These are phyloP conservation scores for Piedraia hortae DNA, from an alignment of 2,329 filamentous ascomycete species.

Conservation along the genomic window DNA sequence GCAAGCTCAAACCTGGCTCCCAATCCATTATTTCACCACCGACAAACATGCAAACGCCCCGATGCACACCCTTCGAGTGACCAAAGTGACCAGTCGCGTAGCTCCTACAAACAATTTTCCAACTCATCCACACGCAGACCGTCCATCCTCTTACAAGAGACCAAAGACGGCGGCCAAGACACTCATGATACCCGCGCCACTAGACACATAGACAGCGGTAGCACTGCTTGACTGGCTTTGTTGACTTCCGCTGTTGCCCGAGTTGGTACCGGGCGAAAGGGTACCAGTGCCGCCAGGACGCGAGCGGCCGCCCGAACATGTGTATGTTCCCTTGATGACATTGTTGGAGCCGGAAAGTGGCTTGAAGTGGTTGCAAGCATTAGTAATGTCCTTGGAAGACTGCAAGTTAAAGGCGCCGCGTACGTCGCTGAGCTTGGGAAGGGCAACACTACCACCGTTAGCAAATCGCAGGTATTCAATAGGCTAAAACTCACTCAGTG, in stretches of 20 bases:
- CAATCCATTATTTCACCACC: no score
- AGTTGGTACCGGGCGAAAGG: slow-evolving; percentile 5
- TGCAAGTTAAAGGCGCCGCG: slow-evolving; percentile 24
- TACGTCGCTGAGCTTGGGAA: slow-evolving; percentile 27
- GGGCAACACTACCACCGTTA: no score
- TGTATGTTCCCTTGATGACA: slow-evolving; percentile 18
- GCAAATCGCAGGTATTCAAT: background rate
- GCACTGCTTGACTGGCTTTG: slow-evolving; percentile 13
- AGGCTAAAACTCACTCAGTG: slow-evolving; percentile 33
- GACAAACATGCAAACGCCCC: no score
- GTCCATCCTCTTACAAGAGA: slow-evolving; percentile 15
- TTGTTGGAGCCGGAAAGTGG: slow-evolving; percentile 14
- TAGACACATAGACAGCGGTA: slow-evolving; percentile 15
- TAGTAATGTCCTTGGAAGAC: slow-evolving; percentile 16
- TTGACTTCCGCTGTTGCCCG: slow-evolving; percentile 5
- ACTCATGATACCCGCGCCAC: slow-evolving; percentile 19
- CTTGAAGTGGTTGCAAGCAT: slow-evolving; percentile 17
- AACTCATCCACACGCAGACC: no score
- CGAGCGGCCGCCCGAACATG: slow-evolving; percentile 16
- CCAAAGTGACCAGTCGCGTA: no score
- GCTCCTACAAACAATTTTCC: slow-evolving; percentile 2
- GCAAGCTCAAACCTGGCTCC: no score
- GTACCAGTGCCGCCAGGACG: slow-evolving; percentile 13
- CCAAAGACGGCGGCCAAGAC: slow-evolving; percentile 21
- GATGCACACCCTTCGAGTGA: no score